Evolutionary conservation across 177 flowering plant species (phyloP).

Genomic region (Tripterygium wilfordii): DNA sequence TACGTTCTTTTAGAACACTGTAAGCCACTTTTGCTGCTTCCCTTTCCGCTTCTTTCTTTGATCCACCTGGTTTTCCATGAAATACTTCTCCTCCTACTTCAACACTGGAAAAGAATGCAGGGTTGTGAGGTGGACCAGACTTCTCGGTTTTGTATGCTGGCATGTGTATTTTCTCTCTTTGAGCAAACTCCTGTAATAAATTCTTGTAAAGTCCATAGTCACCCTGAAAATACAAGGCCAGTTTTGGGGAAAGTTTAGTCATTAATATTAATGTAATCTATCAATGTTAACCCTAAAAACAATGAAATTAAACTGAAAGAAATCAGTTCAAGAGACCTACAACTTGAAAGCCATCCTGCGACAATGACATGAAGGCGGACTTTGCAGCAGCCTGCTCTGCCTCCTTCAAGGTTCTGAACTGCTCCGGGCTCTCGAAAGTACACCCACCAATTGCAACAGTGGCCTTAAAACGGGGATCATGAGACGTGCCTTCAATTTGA

Average conservation of each 20-base stretch:
- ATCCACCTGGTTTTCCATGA: conserved; percentile 39
- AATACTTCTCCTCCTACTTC: conserved; percentile 30
- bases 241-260: too few relatives aligned
- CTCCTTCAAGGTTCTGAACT: conserved; percentile 18
- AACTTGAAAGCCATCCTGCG: conserved; percentile 18
- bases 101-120: conserved; percentile 26
- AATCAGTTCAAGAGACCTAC: conserved; percentile 11
- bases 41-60: conserved; percentile 59
- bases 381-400: conserved; percentile 38
- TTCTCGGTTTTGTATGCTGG: conserved; percentile 27
- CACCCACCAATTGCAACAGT: conserved; percentile 18
- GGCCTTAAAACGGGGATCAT: conserved; percentile 15
- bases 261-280: neutral
- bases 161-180: conserved; percentile 16
- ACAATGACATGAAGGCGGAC: conserved; percentile 20
- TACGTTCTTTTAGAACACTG: conserved; percentile 28
- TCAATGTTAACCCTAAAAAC: neutral
- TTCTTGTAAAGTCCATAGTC: conserved; percentile 29
- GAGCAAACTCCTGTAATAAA: conserved; percentile 24
- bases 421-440: conserved; percentile 17
- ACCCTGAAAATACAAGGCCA: conserved; percentile 24
- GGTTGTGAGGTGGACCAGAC: conserved; percentile 13
- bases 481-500: conserved; percentile 16
- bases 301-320: neutral
- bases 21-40: conserved; percentile 61